Conservation (phyloP, 768 basidiomycete species). For the Serendipita vermifera region DNA sequence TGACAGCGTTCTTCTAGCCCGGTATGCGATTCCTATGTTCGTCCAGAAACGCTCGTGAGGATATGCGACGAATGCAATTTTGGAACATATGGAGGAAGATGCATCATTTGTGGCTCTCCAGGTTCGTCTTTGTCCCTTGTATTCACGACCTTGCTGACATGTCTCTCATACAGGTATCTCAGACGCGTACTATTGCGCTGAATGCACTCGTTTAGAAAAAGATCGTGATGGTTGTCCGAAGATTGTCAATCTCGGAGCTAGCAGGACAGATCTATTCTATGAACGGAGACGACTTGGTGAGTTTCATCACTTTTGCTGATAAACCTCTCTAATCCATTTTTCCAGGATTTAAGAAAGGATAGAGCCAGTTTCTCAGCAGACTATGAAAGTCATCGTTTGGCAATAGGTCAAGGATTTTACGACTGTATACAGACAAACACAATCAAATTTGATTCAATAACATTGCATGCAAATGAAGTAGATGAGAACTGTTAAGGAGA, state of each 20-base stretch:
- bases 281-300: slow-evolving; percentile 73
- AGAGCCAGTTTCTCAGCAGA: no score
- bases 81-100: slow-evolving; percentile 92
- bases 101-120: slow-evolving; percentile 94
- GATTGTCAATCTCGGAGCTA: slow-evolving; percentile 93
- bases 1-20: slow-evolving; percentile 40
- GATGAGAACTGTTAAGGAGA: no score
- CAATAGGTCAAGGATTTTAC: no score
- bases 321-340: not conserved
- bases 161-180: slow-evolving; percentile 62
- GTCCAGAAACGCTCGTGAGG: slow-evolving; percentile 93
- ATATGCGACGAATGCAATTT: slow-evolving; percentile 99
- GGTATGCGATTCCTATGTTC: slow-evolving; percentile 97
- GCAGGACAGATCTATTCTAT: slow-evolving; percentile 84
- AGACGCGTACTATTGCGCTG: slow-evolving; percentile 97
- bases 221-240: slow-evolving; percentile 98
- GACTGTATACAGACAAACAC: no score
- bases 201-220: slow-evolving; percentile 93
- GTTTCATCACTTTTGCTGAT: slow-evolving; percentile 16
- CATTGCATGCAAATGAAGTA: no score
- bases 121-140: slow-evolving; percentile 36
- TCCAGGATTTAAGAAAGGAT: slow-evolving; percentile 59
- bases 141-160: not conserved
- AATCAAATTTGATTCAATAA: not conserved
- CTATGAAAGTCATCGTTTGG: no score